Conservation (phyloP, 2,329 filamentous ascomycete genomes). For the Akanthomyces muscarius region DNA sequence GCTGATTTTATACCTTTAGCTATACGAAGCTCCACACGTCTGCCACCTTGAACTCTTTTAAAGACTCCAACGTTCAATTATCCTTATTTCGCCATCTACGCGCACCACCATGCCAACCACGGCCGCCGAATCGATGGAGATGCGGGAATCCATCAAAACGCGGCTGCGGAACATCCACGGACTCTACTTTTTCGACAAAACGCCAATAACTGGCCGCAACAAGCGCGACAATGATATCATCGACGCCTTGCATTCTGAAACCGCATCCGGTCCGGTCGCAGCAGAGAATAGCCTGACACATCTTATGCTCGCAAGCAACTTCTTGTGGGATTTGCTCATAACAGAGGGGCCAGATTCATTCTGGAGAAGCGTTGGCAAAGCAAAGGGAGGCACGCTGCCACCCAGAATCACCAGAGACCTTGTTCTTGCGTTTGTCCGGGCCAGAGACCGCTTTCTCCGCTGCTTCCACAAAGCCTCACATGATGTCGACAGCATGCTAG, state of each 20-base stretch:
- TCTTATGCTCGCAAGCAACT: constrained; percentile 11
- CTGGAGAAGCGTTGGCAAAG: background rate
- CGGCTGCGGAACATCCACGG: background rate
- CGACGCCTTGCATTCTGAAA: background rate
- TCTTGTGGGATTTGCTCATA: background rate
- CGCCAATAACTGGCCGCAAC: background rate
- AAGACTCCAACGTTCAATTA: background rate
- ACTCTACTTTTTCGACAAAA: background rate
- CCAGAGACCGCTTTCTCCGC: constrained; percentile 18
- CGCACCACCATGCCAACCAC: background rate
- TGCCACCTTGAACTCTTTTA: background rate
- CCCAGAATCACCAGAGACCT: background rate
- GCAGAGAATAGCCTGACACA: background rate
- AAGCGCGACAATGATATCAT: constrained; percentile 6
- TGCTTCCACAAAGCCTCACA: constrained; percentile 7
- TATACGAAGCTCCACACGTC: background rate
- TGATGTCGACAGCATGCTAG: constrained; percentile 6
- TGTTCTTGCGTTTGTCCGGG: constrained; percentile 18
- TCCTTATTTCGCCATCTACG: background rate
- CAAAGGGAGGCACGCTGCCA: background rate
- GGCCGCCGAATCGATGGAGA: background rate
- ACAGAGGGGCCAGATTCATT: background rate
- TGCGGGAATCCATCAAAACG: background rate
- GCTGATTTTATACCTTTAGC: background rate
- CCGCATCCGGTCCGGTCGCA: background rate